Base-by-base conservation (phyloP, 257 asterid genomes). In the Haberlea rhodopensis region DNA sequence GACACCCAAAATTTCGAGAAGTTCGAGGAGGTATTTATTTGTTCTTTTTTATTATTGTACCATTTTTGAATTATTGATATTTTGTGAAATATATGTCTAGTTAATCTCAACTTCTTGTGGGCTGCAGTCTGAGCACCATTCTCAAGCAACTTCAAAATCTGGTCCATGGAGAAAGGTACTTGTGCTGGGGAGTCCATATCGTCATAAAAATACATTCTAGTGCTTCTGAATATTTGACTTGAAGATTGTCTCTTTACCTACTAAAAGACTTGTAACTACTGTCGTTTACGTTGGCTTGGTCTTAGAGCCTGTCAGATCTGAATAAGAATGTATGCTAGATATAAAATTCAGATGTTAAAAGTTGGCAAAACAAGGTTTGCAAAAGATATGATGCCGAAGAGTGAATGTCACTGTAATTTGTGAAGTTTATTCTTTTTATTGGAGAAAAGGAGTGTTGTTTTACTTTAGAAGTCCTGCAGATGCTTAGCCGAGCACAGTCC, bases 141-240 rank as follows among this genome's bases (percentile, higher is more conserved):
- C 52, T 60, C 71, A 57, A 25, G 53, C 65, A 59, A 49, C 82
- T 62, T 69, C 82, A 51, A 79, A 66, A 72, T 65, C 80, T 54
- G 84, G 87, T 65, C 87, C 85, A 4, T 77, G 82, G 82, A 78
- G 84, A 70, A 77, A 80, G 85, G 81, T 75, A 75, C 3, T n/a
- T 23, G 24, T 18, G 45, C 7, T 27, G 18, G 5, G 4, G 6
- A 11, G 6, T 40, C 6, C 18, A 40, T 40, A 11, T 2, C 48
- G 13, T 40, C 18, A 13, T 40, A 13, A 11, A 40, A 13, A 40
- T 13, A 40, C 18, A 3, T 40, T 2, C 3, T 3, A 11, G 16
- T 37, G 46, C 46, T 37, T 6, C 46, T 37, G 2, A 37, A 9
- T 37, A 40, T 40, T n/a, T 40, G 18, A 40, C 18, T 40, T 13